A percentile compares a stretch with the other conserved stretches of the same genome.
phyloP scores from a whole-genome alignment of 768 basidiomycete species.

The Strobilomyces echinocephalus region DNA sequence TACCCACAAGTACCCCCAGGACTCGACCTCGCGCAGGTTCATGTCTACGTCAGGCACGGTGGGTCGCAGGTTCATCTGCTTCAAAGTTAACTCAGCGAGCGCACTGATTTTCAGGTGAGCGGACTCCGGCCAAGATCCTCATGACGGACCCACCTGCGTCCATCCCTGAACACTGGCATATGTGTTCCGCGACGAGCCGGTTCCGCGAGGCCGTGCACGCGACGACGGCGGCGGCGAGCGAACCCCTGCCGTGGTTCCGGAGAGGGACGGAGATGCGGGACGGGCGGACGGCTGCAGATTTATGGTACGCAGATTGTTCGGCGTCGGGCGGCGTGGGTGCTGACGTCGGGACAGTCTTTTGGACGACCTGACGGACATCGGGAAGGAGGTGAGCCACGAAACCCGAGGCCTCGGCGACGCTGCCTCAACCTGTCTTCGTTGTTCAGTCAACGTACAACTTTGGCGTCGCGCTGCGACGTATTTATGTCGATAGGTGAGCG shows the following conservation, averaged over 20 bases:
- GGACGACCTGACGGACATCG: constrained; percentile 48
- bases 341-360: constrained; percentile 44
- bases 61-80: constrained; percentile 17
- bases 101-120: constrained; percentile 49
- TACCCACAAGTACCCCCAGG: constrained; percentile 56
- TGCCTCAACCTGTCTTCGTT: not conserved
- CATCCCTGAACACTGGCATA: constrained; percentile 64
- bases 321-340: not conserved
- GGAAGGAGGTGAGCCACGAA: constrained; percentile 46
- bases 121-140: constrained; percentile 68
- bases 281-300: constrained; percentile 48
- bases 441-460: constrained; percentile 61
- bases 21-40: constrained; percentile 64
- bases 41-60: constrained; percentile 76
- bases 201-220: constrained; percentile 43
- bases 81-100: not conserved
- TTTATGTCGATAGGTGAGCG: constrained; percentile 63
- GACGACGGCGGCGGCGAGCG: constrained; percentile 1
- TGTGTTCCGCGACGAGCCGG: constrained; percentile 53
- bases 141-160: constrained; percentile 57
- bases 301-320: constrained; percentile 51
- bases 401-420: too few species aligned
- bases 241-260: constrained; percentile 31
- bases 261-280: constrained; percentile 54
- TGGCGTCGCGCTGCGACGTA: constrained; percentile 51